Evolutionary conservation across 768 basidiomycete species (phyloP).

Genomic region (Pisolithus orientalis): DNA sequence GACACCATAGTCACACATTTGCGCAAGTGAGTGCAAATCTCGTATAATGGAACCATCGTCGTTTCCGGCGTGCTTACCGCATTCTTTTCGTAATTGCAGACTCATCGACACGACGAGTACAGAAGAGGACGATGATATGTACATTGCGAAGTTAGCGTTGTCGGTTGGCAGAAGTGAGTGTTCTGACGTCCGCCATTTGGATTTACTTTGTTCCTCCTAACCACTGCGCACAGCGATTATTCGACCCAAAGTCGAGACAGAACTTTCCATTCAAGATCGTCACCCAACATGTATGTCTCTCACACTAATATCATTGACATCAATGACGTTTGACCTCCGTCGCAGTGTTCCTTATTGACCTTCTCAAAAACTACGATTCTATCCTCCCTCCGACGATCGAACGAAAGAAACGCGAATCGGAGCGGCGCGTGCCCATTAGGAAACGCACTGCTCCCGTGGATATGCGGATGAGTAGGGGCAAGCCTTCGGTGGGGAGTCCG

Average conservation of each 20-base stretch:
- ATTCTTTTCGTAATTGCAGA: slow-evolving; percentile 29
- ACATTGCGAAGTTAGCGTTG: slow-evolving; percentile 80
- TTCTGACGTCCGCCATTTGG: neutral
- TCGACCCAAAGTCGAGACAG: slow-evolving; percentile 75
- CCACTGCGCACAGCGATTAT: slow-evolving; percentile 52
- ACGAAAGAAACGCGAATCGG: slow-evolving; percentile 83
- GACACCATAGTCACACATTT: slow-evolving; percentile 76
- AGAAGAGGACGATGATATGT: slow-evolving; percentile 74
- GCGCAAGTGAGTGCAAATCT: slow-evolving; percentile 41
- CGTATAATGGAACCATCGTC: slow-evolving; percentile 3
- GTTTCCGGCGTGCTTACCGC: neutral
- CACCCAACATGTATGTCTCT: slow-evolving; percentile 58
- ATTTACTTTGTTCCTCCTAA: neutral
- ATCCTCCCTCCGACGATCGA: slow-evolving; percentile 78
- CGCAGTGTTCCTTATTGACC: slow-evolving; percentile 77
- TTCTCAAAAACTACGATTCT: slow-evolving; percentile 66
- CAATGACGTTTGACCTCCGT: neutral
- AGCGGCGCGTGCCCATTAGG: slow-evolving; percentile 73
- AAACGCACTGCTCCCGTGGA: slow-evolving; percentile 87
- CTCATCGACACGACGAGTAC: slow-evolving; percentile 62
- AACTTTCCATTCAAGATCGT: slow-evolving; percentile 86
- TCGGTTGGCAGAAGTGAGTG: slow-evolving; percentile 80
- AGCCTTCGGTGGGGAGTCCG: slow-evolving; percentile 67
- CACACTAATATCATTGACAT: neutral
- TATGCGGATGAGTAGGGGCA: slow-evolving; percentile 78